Percentiles rank a stretch among this genome's conserved stretches.
Evolutionary conservation across 2,329 filamentous ascomycete species (phyloP).

Genomic region (Botrytis galanthina): DNA sequence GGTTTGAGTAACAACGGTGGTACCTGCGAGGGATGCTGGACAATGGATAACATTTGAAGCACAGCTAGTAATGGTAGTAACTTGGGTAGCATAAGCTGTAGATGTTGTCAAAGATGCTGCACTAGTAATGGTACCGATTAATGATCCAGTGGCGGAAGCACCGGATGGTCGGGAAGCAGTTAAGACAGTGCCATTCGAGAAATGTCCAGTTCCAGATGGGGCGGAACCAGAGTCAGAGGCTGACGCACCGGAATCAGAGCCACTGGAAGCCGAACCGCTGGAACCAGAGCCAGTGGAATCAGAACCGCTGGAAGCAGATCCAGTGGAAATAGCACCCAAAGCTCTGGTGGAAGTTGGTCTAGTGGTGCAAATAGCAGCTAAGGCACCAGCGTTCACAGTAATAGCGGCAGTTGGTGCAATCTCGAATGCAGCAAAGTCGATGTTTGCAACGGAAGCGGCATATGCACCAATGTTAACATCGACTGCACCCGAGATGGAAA

Average conservation of each 20-base stretch:
- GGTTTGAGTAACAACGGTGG: constrained; percentile 25
- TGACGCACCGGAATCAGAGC: not conserved
- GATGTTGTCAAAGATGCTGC: constrained; percentile 25
- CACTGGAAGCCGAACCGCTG: not conserved
- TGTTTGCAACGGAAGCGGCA: constrained; percentile 25
- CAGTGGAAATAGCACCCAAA: not conserved
- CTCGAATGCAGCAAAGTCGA: constrained; percentile 28
- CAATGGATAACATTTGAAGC: constrained; percentile 26
- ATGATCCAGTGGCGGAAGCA: not conserved
- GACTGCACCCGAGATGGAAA: constrained; percentile 24
- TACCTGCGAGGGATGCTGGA: constrained; percentile 19
- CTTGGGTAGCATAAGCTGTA: constrained; percentile 24
- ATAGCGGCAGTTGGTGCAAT: constrained; percentile 23
- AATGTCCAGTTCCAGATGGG: not conserved
- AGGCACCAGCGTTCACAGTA: constrained; percentile 22
- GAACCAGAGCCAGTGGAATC: not conserved
- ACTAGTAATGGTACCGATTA: constrained; percentile 21
- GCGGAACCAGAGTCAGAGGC: not conserved
- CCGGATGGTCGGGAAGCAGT: not conserved
- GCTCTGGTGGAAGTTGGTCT: not conserved
- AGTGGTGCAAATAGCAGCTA: not conserved
- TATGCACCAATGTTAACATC: constrained; percentile 30
- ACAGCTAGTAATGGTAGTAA: constrained; percentile 25
- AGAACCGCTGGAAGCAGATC: not conserved
- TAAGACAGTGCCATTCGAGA: not conserved